Evolutionary conservation across 371 early-diverging fungal species (phyloP).

Genomic region (Cokeromyces recurvatus): DNA sequence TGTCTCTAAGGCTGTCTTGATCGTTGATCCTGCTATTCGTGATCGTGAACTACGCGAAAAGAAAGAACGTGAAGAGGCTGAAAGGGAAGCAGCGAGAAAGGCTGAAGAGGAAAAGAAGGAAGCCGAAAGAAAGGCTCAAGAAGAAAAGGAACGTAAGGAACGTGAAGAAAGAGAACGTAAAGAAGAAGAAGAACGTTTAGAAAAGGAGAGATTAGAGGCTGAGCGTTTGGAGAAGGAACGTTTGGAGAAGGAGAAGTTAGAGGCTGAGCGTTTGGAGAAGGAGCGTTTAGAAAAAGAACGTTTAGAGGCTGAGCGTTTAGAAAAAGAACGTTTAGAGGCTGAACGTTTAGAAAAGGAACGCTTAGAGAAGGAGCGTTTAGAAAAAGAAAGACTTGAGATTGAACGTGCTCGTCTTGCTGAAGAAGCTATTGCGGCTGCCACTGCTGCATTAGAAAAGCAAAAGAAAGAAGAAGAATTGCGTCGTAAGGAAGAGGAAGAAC

Average conservation of each 20-base stretch:
- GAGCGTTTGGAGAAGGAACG: slow-evolving; percentile 27
- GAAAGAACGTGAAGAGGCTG: slow-evolving; percentile 45
- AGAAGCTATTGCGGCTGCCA: slow-evolving; percentile 8
- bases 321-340: slow-evolving; percentile 6
- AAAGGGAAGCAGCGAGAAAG: slow-evolving; percentile 29
- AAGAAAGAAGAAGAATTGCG: slow-evolving; percentile 11
- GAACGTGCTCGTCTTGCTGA: slow-evolving; percentile 23
- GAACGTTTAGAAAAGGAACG: slow-evolving; percentile 10
- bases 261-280: slow-evolving; percentile 22
- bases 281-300: slow-evolving; percentile 14
- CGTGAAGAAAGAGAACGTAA: slow-evolving; percentile 14
- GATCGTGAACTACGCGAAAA: slow-evolving; percentile 27
- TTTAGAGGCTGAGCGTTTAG: slow-evolving; percentile 11
- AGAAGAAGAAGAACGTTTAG: slow-evolving; percentile 14
- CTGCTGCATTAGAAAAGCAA: slow-evolving; percentile 9
- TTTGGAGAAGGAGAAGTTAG: slow-evolving; percentile 12
- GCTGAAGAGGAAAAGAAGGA: slow-evolving; percentile 22
- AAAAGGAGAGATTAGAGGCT: slow-evolving; percentile 11
- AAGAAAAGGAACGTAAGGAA: slow-evolving; percentile 5
- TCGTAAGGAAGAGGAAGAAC: slow-evolving; percentile 16
- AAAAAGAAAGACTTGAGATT: slow-evolving; percentile 22
- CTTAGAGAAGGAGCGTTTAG: slow-evolving; percentile 21
- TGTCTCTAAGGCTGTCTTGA: slow-evolving; percentile 49
- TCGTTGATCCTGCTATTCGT: slow-evolving; percentile 56
- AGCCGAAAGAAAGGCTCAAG: slow-evolving; percentile 6